These are phyloP conservation scores for Amaranthus hypochondriacus DNA, from an alignment of 148 eudicot genomes.

Conservation along the genomic window DNA sequence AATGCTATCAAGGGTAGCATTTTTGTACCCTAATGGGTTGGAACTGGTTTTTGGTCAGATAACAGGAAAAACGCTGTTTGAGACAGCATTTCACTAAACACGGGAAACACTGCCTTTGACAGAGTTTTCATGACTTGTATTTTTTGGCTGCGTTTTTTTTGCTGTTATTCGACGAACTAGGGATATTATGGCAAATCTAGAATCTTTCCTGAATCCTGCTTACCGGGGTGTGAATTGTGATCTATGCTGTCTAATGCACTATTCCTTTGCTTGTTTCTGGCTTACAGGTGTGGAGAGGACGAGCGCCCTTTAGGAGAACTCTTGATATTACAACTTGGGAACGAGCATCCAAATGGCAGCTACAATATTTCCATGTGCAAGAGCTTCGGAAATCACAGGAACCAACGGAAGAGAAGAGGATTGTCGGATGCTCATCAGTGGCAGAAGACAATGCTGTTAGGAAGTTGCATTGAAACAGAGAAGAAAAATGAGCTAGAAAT, in stretches of 20 bases:
- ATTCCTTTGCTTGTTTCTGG: neutral
- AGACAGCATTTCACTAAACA: too few relatives aligned
- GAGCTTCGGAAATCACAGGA: constrained; percentile 31
- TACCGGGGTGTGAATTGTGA: too few relatives aligned
- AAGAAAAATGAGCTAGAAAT: constrained; percentile 31
- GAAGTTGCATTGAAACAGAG: constrained; percentile 31
- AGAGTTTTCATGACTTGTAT: too few relatives aligned
- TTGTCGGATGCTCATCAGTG: constrained; percentile 12
- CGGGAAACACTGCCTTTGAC: too few relatives aligned
- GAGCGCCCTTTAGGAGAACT: constrained; percentile 82
- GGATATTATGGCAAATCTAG: too few relatives aligned
- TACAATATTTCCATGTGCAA: constrained; percentile 42
- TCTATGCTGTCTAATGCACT: neutral
- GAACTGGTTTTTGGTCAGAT: too few relatives aligned
- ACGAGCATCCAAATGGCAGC: constrained; percentile 42
- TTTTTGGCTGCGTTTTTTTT: too few relatives aligned
- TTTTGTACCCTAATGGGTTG: too few relatives aligned
- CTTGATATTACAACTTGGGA: constrained; percentile 59
- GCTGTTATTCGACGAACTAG: too few relatives aligned
- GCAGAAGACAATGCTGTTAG: constrained; percentile 43
- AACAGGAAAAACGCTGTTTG: too few relatives aligned
- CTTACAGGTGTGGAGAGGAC: constrained; percentile 80
- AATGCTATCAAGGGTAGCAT: too few relatives aligned
- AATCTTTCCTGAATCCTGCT: too few relatives aligned
- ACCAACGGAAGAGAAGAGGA: constrained; percentile 33